These are phyloP conservation scores for Talaromyces adpressus DNA, from an alignment of 495 filamentous ascomycete species.

Conservation along the genomic window DNA sequence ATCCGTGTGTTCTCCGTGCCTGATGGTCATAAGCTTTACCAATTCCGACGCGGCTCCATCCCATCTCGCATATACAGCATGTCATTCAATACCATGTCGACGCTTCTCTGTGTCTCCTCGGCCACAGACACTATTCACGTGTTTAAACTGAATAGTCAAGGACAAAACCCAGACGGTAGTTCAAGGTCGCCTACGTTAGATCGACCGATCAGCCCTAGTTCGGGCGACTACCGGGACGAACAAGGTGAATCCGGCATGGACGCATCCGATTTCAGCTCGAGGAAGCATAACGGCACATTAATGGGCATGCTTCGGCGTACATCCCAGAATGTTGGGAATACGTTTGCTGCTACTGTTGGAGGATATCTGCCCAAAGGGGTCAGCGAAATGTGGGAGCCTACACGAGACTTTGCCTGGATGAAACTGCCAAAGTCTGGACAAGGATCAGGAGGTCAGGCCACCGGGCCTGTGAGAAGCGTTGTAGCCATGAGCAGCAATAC, in stretches of 20 bases:
- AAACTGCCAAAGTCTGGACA: constrained; percentile 67
- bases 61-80: constrained; percentile 94
- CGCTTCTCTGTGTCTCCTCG: constrained; percentile 89
- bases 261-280: constrained; percentile 24
- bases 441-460: constrained; percentile 28
- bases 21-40: constrained; percentile 81
- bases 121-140: constrained; percentile 97
- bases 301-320: constrained; percentile 92
- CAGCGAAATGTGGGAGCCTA: constrained; percentile 95
- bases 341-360: constrained; percentile 78
- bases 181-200: constrained; percentile 25
- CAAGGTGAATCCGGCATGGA: constrained; percentile 26
- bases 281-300: constrained; percentile 59
- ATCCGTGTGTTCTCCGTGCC: constrained; percentile 92
- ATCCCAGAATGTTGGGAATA: constrained; percentile 89
- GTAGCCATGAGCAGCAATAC: constrained; percentile 91
- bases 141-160: constrained; percentile 62
- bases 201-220: constrained; percentile 31
- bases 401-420: constrained; percentile 91
- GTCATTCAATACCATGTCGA: constrained; percentile 96
- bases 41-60: constrained; percentile 91
- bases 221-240: constrained; percentile 30
- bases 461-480: constrained; percentile 63
- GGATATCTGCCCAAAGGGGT: constrained; percentile 88
- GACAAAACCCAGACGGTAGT: constrained; percentile 24